Base-by-base conservation (phyloP, 345 rosid species). In the Erysimum cheiranthoides region DNA sequence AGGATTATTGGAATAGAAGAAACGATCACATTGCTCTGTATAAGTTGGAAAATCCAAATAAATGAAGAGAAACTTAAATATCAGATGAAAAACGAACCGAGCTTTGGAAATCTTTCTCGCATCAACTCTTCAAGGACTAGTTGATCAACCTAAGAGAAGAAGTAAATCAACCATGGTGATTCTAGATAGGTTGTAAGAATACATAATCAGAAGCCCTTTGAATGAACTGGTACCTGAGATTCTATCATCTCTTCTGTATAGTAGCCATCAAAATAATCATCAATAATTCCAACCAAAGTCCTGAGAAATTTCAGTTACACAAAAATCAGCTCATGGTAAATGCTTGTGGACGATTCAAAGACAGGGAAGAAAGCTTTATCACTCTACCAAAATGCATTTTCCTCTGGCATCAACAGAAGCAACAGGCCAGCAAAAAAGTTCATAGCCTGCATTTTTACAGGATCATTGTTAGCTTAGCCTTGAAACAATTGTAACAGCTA, bases 321-420 rank as follows among this genome's bases (percentile, higher is more conserved):
- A 73, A 42, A 61, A 70, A 16, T 58, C 12, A 67, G 51, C 70
- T 53, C 51, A 54, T 32, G 7, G 2, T 8, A 34, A 45, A 45
- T 45, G 50, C 8, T 3, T 40, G 60, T 54, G 35, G 25, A 34
- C 1, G 43, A 35, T 35, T 38, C 6, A 39, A 57, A 66, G 39
- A 57, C 69, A 25, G 62, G 50, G 50, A 61, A 27, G 10, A 38
- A 49, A 68, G 1, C 6, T 74, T 78, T 53, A 50, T 66, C 80
- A 86, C 85, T 46, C 61, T 92, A 95, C 99, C 99, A 95, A 84
- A 95, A 95, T 53, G 99, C 99, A 82, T 95, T 90, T 81, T 95
- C 99, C 80, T 95, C 99, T 5, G 99, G 97, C 97, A 95, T 95
- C 85, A 95, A 71, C 52, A 95, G 96, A 79, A 95, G 90, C 81